These are phyloP conservation scores for Neurospora sp. DNA, from an alignment of 495 filamentous ascomycete genomes.

Conservation along the genomic window DNA sequence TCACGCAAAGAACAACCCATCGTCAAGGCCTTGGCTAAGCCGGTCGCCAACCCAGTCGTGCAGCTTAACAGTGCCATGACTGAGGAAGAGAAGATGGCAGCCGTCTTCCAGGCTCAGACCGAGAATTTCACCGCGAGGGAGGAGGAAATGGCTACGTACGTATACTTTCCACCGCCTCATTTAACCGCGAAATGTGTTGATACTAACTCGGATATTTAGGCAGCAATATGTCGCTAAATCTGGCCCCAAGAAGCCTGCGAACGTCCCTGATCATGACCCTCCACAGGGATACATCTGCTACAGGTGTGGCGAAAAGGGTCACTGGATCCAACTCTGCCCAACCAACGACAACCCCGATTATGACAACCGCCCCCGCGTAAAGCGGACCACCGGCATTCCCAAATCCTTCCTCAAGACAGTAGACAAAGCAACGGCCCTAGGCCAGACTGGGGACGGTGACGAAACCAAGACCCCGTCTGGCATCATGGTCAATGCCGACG, in stretches of 20 bases:
- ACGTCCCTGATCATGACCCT: constrained; percentile 81
- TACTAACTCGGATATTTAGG: constrained; percentile 32
- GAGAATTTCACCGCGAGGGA: constrained; percentile 84
- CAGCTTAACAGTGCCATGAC: constrained; percentile 65
- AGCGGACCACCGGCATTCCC: constrained; percentile 92
- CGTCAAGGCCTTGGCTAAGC: constrained; percentile 43
- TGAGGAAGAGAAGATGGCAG: constrained; percentile 83
- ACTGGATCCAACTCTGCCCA: constrained; percentile 96
- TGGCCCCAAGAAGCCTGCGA: constrained; percentile 52
- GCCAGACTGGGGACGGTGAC: constrained; percentile 61
- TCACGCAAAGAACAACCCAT: constrained; percentile 52
- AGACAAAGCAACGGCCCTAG: constrained; percentile 72
- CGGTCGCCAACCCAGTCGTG: constrained; percentile 44
- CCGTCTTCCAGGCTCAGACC: constrained; percentile 74
- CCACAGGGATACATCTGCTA: constrained; percentile 94
- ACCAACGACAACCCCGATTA: constrained; percentile 96
- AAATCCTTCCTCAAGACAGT: constrained; percentile 86
- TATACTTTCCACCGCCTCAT: constrained; percentile 12
- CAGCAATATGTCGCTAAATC: constrained; percentile 44
- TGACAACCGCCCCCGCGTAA: constrained; percentile 81
- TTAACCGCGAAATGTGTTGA: neutral
- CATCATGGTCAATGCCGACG: constrained; percentile 95
- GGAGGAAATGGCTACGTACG: constrained; percentile 86
- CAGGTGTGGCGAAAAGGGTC: constrained; percentile 94
- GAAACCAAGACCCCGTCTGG: constrained; percentile 69